Evolutionary conservation across 2,329 filamentous ascomycete species (phyloP).

Genomic region (Scorias spongiosa): DNA sequence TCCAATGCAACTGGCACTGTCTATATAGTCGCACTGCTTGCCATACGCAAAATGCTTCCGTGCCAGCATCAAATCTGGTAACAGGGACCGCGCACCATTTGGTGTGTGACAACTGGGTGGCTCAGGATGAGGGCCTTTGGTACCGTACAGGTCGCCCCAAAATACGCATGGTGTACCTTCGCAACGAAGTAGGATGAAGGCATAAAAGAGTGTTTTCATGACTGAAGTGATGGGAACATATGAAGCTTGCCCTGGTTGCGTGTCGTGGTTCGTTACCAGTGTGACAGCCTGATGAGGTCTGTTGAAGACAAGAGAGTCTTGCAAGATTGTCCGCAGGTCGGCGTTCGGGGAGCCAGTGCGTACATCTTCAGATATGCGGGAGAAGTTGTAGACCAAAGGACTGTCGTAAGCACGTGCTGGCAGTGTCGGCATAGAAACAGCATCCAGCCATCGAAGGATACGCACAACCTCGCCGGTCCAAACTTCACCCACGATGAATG

Average conservation of each 20-base stretch:
- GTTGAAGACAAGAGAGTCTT: slow-evolving; percentile 6
- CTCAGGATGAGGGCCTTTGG: slow-evolving; percentile 35
- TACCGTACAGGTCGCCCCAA: slow-evolving; percentile 55
- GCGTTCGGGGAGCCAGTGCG: slow-evolving; percentile 28
- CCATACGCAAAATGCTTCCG: slow-evolving; percentile 54
- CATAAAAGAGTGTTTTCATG: slow-evolving; percentile 59
- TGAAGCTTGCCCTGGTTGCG: slow-evolving; percentile 46
- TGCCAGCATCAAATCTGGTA: slow-evolving; percentile 45
- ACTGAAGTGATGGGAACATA: slow-evolving; percentile 47
- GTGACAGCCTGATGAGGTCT: slow-evolving; percentile 29
- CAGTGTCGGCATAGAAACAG: slow-evolving; percentile 33
- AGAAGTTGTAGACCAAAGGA: slow-evolving; percentile 54
- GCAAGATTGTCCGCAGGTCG: slow-evolving; percentile 39
- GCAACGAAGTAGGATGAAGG: slow-evolving; percentile 51
- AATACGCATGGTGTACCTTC: slow-evolving; percentile 53
- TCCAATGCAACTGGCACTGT: slow-evolving; percentile 45
- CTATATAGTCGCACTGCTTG: slow-evolving; percentile 48
- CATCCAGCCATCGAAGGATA: slow-evolving; percentile 37
- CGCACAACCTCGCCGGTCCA: slow-evolving; percentile 45
- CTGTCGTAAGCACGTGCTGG: slow-evolving; percentile 46
- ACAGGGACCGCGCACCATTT: slow-evolving; percentile 27
- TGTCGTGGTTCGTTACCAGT: slow-evolving; percentile 60
- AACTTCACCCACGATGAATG: slow-evolving; percentile 56
- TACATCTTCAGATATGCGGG: slow-evolving; percentile 35
- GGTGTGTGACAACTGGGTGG: slow-evolving; percentile 32